These are phyloP conservation scores for Xylariaceae sp. DNA, from an alignment of 2,329 filamentous ascomycete species.

Conservation along the genomic window DNA sequence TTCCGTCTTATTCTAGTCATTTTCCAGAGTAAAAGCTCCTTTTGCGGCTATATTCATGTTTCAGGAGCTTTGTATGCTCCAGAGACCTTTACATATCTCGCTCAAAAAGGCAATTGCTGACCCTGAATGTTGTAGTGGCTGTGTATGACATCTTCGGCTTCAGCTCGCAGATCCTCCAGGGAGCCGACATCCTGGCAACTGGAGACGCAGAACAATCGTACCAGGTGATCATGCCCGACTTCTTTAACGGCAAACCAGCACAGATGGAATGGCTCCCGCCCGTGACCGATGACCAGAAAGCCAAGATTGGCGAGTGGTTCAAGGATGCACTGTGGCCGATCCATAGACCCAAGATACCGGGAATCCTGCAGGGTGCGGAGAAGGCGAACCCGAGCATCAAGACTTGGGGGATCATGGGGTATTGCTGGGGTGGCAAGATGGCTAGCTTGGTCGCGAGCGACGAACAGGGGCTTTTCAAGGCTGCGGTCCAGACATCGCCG, in stretches of 20 bases:
- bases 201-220: conserved; percentile 67
- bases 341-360: conserved; percentile 55
- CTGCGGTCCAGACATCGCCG: conserved; percentile 59
- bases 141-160: conserved; percentile 76
- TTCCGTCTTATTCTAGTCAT: too few relatives aligned
- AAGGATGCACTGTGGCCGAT: conserved; percentile 52
- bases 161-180: conserved; percentile 72
- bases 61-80: too few relatives aligned
- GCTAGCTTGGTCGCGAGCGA: conserved; percentile 52
- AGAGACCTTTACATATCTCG: too few relatives aligned
- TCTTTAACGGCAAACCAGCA: conserved; percentile 76
- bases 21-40: too few relatives aligned
- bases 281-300: conserved; percentile 65
- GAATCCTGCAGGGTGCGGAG: conserved; percentile 57
- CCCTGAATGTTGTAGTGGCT: too few relatives aligned
- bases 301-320: conserved; percentile 64
- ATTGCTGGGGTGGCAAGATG: conserved; percentile 75
- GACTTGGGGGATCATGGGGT: conserved; percentile 64
- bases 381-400: conserved; percentile 59
- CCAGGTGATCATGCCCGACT: conserved; percentile 87
- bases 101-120: too few relatives aligned
- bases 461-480: conserved; percentile 57
- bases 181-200: conserved; percentile 67
- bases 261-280: conserved; percentile 65
- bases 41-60: too few relatives aligned